Base-by-base conservation (phyloP, 345 rosid genomes). In the Gossypium anomalum region DNA sequence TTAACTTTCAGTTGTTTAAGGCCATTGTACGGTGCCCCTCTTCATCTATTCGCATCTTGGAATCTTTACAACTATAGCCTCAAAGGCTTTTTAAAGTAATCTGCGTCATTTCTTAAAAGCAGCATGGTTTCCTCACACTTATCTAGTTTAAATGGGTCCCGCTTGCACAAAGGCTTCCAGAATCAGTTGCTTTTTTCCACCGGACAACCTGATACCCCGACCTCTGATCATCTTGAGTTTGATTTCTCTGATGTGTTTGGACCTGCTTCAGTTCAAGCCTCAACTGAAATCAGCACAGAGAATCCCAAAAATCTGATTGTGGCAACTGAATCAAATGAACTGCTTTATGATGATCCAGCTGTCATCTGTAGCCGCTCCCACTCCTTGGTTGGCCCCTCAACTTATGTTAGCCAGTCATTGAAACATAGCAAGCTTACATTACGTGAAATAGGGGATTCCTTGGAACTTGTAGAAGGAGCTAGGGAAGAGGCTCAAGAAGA, bases 191-290 rank as follows among this genome's bases (percentile, higher is more conserved):
- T 82, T 72, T 74, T 84, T 77, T 78, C 89, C 68, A 73, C 29
- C 22, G 81, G 61, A 13, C 76, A 83, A 49, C 79, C 76, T 48
- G 85, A 79, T 53, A 72, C 59, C 74, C 71, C 70, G 47, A 74
- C 74, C 19, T 62, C 82, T 47, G 89, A 86, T 58, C 79, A 75
- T 19, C 72, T 84, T 58, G 89, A 86, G 80, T 83, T 86, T 49
- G 89, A 86, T 70, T 86, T 86, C 41, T 66, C 80, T 67, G 89
- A 86, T 82, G 86, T 84, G 41, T 86, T 86, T 71, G 89, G 87
- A 14, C 85, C 89, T 74, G 77, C 82, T 76, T 79, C 88, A 2
- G 82, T 75, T 76, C 86, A 74, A 67, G 38, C 83, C 43, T 53
- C 85, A 29, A 45, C 23, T 3, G 85, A 86, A 75, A 65, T 69